Base-by-base conservation (phyloP, 352 stramenopile genomes). In the Elongisporangium senticosum region DNA sequence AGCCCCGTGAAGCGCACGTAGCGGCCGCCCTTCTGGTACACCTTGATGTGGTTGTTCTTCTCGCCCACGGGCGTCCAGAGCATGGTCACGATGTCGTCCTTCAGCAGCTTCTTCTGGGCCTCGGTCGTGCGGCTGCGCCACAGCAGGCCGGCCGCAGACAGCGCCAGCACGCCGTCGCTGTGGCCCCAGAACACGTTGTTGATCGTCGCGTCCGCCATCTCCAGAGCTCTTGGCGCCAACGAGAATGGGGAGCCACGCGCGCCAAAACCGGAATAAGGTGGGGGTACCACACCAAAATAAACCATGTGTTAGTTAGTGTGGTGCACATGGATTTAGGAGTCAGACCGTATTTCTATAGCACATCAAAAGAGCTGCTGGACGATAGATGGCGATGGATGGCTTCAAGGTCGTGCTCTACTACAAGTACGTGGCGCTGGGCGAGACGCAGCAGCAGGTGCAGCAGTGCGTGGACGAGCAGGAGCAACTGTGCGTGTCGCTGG, bases 161-260 rank as follows among this genome's bases (percentile, higher is more conserved):
- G 77, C 62, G 90, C 81, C 48, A 94, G 62, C 43, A 92, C 82
- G 56, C 85, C 85, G 43, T 80, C 83, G 69, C 85, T 94, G 61
- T 93, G 82, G 71, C 85, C 85, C 85, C 82, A 93, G 68, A 88
- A 94, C 53, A 92, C 79, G 64, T 90, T 92, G 77, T 83, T 91
- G 23, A 94, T 70, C 59, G 79, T 92, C 71, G 79, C 75, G 64
- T 92, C 83, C 50, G 76, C 67, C 81, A 87, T 87, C 26, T 37
- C 26, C 26, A 2, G 26, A 43, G 33, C 33, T 43, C 33, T 43
- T 43, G 5, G 33, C 33, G 33, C 33, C 33, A 43, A 43, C 33
- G 33, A 43, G 33, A 17, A 43, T 43, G 33, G 33, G 33, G 33
- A 37, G 26, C 26, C 26, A 5, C 26, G 26, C 26, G 33, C 33